Base-by-base conservation (phyloP, 805 yeast species). In the Starmerella bombicola region DNA sequence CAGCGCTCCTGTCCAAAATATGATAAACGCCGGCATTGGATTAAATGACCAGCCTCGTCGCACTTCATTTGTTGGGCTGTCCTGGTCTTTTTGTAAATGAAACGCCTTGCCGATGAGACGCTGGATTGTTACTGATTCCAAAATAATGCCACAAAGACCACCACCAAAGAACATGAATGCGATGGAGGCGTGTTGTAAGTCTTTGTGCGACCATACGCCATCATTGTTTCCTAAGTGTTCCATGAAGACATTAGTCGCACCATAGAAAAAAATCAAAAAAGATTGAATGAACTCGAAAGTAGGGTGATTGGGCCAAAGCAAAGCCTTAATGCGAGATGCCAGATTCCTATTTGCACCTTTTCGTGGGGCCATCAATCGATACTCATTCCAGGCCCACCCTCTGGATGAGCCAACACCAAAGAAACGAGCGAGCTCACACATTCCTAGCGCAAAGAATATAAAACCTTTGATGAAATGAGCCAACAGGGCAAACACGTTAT, bases 381-480 rank as follows among this genome's bases (percentile, higher is more conserved):
- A 33, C 28, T 42, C 43, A 46, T 91, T 91, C 98, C 98, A 88
- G 3, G 94, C 86, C 80, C 93, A 78, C 17, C 97, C 97, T 43
- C 69, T 65, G 41, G 70, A 66, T 28, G 70, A 57, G 53, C 79
- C 82, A 10, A 78, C 81, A 3, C 98, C 98, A 53, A 84, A 75
- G 60, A 81, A 86, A 52, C 97, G 74, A 1, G 85, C 80, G 30
- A 91, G 66, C n/a, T 93, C 71, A 5, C 85, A 57, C 6, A 86
- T 46, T 17, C 98, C 98, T 30, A 80, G 63, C 4, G 68, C 48
- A 43, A 84, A 68, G 56, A 88, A 88, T 2, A 88, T 91, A 20
- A 88, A 91, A 45, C 98, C 98, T 61, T 88, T 88, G 59, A 88
- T 88, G 70, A 84, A 83, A 61, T 88, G 98, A 1, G 98, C 98